These are phyloP conservation scores for Cercospora zeina DNA, from an alignment of 2,329 filamentous ascomycete genomes.

Conservation along the genomic window DNA sequence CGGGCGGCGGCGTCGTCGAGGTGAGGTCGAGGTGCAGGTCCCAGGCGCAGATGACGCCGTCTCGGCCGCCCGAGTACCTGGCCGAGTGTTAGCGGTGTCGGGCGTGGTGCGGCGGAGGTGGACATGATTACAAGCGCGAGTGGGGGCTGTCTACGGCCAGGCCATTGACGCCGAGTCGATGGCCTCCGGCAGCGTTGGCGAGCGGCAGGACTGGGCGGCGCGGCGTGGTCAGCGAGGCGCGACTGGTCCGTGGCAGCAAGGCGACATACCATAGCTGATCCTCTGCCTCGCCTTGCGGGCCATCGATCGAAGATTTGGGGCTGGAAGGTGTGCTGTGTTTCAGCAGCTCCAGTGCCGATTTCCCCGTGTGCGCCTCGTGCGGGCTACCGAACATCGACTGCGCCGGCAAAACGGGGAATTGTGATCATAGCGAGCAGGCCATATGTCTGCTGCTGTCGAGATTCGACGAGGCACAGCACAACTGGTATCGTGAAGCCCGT, in stretches of 20 bases:
- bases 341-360: slow-evolving; percentile 2
- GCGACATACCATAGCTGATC: slow-evolving; percentile 51
- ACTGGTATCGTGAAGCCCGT: neutral
- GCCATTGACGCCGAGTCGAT: slow-evolving; percentile 92
- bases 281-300: slow-evolving; percentile 54
- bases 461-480: slow-evolving; percentile 8
- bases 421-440: neutral
- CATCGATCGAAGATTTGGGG: neutral
- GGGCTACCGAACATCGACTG: slow-evolving; percentile 4
- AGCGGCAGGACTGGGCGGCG: slow-evolving; percentile 60
- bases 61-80: slow-evolving; percentile 86
- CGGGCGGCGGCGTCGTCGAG: slow-evolving; percentile 43
- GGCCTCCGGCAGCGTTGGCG: slow-evolving; percentile 68
- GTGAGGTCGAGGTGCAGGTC: slow-evolving; percentile 72
- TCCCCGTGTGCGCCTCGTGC: neutral
- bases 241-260: slow-evolving; percentile 4
- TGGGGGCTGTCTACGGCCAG: slow-evolving; percentile 81
- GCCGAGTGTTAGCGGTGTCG: slow-evolving; percentile 40
- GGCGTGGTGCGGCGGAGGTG: neutral
- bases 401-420: neutral
- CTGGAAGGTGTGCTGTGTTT: slow-evolving; percentile 7
- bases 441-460: neutral
- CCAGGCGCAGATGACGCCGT: slow-evolving; percentile 96
- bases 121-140: slow-evolving; percentile 62
- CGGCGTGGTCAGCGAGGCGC: slow-evolving; percentile 19